phyloP scores from a whole-genome alignment of 2,329 filamentous ascomycete species.

The Talaromyces sp. region DNA sequence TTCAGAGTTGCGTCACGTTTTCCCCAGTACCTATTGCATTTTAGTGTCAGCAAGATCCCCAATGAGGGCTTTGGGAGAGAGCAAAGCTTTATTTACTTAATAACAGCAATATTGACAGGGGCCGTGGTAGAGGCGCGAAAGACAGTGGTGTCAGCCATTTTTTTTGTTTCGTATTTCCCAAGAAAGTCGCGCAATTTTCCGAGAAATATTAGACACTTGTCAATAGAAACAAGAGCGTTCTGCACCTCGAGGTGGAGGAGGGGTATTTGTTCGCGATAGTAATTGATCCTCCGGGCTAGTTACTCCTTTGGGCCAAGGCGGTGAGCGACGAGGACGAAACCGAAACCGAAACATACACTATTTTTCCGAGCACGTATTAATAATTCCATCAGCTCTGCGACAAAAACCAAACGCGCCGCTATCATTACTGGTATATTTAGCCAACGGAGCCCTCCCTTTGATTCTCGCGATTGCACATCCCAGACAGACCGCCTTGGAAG shows the following conservation, averaged over 20 bases:
- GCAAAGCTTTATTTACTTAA: slow-evolving; percentile 66
- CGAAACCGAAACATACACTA: background rate
- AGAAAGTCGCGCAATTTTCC: background rate
- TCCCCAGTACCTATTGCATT: slow-evolving; percentile 73
- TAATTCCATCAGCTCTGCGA: background rate
- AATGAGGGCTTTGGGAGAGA: slow-evolving; percentile 12
- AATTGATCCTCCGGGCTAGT: background rate
- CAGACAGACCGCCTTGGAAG: background rate
- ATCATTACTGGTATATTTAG: background rate
- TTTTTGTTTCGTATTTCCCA: slow-evolving; percentile 1
- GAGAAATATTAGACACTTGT: background rate
- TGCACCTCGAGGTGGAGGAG: background rate
- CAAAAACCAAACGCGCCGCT: background rate
- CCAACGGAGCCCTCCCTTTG: background rate
- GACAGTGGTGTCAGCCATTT: slow-evolving; percentile 48
- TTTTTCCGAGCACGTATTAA: background rate
- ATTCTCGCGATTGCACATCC: background rate
- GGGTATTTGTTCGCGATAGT: background rate
- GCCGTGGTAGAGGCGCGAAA: slow-evolving; percentile 94
- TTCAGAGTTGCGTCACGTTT: slow-evolving; percentile 93
- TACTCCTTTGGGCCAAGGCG: background rate
- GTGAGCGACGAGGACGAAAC: background rate
- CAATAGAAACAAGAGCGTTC: background rate
- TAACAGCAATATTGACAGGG: slow-evolving; percentile 95
- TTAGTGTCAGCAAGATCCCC: background rate